Percentiles rank a stretch among this genome's conserved stretches.
Conservation (phyloP, 805 yeast genomes). For the Lipomyces sp. region DNA sequence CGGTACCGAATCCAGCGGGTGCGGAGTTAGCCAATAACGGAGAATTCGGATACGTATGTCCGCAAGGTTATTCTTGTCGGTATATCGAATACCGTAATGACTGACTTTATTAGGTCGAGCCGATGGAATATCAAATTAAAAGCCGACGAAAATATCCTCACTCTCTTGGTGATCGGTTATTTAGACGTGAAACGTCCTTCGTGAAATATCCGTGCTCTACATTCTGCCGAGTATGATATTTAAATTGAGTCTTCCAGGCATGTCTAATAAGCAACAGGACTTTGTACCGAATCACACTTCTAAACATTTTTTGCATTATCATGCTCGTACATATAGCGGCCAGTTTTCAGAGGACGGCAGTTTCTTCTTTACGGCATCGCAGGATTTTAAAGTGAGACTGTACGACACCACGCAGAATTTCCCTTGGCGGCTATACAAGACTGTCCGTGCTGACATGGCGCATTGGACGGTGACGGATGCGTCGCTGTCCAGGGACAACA, state of each 20-base stretch:
- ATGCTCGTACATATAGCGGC: conserved; percentile 41
- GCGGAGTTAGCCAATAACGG: conserved; percentile 31
- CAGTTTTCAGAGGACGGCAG: conserved; percentile 42
- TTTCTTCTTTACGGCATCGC: conserved; percentile 39
- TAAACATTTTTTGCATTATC: conserved; percentile 19
- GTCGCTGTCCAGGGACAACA: conserved; percentile 38
- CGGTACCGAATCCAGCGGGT: conserved; percentile 35
- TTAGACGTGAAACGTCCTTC: conserved; percentile 29
- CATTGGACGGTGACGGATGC: conserved; percentile 44
- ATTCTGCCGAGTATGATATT: conserved; percentile 19
- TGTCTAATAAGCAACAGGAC: conserved; percentile 20
- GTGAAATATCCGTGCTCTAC: conserved; percentile 25
- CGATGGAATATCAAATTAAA: conserved; percentile 19
- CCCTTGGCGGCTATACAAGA: conserved; percentile 37
- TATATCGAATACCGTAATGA: background rate
- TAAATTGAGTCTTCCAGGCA: background rate
- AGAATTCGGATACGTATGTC: conserved; percentile 34
- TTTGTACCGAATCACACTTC: conserved; percentile 26
- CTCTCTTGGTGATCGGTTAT: conserved; percentile 28
- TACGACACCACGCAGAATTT: conserved; percentile 34
- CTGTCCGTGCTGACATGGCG: conserved; percentile 29
- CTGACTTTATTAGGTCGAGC: conserved; percentile 20
- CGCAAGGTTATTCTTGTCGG: background rate
- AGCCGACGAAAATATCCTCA: conserved; percentile 30
- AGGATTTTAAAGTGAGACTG: conserved; percentile 40